Evolutionary conservation across 495 filamentous ascomycete species (phyloP).

Genomic region (Massariosphaeria phaeospora): DNA sequence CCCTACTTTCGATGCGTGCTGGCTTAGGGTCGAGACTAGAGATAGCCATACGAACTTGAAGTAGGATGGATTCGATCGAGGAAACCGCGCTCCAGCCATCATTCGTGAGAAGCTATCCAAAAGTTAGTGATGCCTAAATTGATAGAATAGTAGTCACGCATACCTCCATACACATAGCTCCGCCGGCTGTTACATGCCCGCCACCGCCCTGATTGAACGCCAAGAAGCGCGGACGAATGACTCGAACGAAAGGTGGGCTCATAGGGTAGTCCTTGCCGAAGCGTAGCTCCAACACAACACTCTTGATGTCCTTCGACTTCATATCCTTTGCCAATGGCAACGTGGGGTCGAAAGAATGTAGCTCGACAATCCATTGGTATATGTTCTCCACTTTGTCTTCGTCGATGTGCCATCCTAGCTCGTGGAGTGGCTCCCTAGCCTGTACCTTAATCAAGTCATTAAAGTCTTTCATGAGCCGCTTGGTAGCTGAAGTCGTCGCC

Average conservation of each 20-base stretch:
- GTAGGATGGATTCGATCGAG: constrained; percentile 71
- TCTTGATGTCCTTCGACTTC: constrained; percentile 53
- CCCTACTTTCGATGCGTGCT: constrained; percentile 58
- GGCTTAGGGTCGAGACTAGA: constrained; percentile 62
- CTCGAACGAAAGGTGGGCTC: constrained; percentile 76
- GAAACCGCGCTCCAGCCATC: constrained; percentile 71
- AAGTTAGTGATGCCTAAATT: constrained; percentile 1
- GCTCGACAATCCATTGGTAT: constrained; percentile 90
- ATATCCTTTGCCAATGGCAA: constrained; percentile 75
- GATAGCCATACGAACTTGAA: constrained; percentile 82
- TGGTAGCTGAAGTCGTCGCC: constrained; percentile 60
- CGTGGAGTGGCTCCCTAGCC: constrained; percentile 53
- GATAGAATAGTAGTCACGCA: not conserved
- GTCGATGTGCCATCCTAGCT: constrained; percentile 85
- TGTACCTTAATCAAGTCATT: constrained; percentile 60
- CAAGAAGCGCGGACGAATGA: constrained; percentile 76
- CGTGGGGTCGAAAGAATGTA: constrained; percentile 70
- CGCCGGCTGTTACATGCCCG: constrained; percentile 83
- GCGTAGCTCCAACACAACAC: constrained; percentile 74
- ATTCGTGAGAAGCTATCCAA: constrained; percentile 61
- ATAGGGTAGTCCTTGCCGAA: constrained; percentile 72
- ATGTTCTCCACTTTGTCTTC: constrained; percentile 57
- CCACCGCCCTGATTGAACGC: constrained; percentile 68
- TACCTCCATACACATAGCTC: constrained; percentile 81
- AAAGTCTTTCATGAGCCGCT: constrained; percentile 59